Evolutionary conservation across 306 rosid species (phyloP).

Genomic region (Sphenostylis stenocarpa): DNA sequence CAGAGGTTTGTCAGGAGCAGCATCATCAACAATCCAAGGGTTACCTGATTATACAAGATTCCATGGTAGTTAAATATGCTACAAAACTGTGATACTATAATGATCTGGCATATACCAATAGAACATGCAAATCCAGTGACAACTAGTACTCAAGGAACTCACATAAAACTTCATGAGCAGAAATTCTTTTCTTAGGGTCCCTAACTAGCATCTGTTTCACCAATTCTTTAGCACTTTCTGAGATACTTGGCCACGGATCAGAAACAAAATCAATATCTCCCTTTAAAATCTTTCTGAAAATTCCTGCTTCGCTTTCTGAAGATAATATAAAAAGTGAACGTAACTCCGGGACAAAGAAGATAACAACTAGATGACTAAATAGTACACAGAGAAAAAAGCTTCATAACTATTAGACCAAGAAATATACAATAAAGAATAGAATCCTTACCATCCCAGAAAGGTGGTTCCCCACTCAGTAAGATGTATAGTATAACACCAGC

Average conservation of each 20-base stretch:
- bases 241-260: constrained; percentile 82
- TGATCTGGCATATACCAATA: constrained; percentile 5
- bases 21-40: constrained; percentile 87
- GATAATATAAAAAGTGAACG: constrained; percentile 18
- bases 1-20: constrained; percentile 84
- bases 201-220: constrained; percentile 64
- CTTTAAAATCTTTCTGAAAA: constrained; percentile 69
- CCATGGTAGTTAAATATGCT: constrained; percentile 12
- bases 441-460: constrained; percentile 80
- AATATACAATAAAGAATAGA: constrained; percentile 19
- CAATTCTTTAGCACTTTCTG: constrained; percentile 76
- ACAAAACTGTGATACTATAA: constrained; percentile 2
- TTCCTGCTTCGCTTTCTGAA: constrained; percentile 76
- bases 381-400: background rate
- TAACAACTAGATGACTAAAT: background rate
- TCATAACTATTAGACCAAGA: background rate
- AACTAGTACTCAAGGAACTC: constrained; percentile 42
- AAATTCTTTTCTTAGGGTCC: constrained; percentile 63
- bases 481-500: constrained; percentile 92
- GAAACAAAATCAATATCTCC: constrained; percentile 72
- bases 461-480: constrained; percentile 81
- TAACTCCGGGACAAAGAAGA: background rate
- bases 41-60: constrained; percentile 56
- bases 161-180: constrained; percentile 86
- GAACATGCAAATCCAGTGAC: background rate